A percentile compares a stretch with the other conserved stretches of the same genome.
Evolutionary conservation across 129 eudicot species (phyloP).

Genomic region (Lactuca sativa): DNA sequence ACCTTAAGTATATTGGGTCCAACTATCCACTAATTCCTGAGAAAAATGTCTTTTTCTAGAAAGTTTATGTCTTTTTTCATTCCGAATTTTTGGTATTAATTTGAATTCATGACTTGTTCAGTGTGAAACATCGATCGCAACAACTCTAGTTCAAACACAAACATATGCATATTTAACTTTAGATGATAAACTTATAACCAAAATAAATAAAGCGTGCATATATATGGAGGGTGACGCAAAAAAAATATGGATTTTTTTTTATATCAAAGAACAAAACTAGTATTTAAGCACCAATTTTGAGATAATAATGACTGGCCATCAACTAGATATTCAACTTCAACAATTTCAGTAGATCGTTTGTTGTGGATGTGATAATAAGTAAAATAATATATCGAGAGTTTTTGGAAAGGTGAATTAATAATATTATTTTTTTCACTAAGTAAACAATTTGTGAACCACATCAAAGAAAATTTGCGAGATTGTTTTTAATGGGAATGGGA

Average conservation of each 20-base stretch:
- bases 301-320: too few species aligned
- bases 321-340: too few species aligned
- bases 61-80: slow-evolving; percentile 7
- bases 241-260: too few species aligned
- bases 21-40: slow-evolving; percentile 10
- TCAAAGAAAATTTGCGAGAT: neutral
- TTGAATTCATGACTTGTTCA: neutral
- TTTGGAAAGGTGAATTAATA: neutral
- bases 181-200: neutral
- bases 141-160: neutral
- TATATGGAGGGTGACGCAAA: too few species aligned
- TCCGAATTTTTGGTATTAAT: neutral
- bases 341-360: too few species aligned
- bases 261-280: too few species aligned
- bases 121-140: neutral
- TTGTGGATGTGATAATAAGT: too few species aligned
- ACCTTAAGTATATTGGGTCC: slow-evolving; percentile 19
- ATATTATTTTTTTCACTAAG: neutral
- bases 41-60: slow-evolving; percentile 17
- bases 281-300: too few species aligned
- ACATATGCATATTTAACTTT: too few species aligned
- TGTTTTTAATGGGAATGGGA: neutral
- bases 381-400: too few species aligned
- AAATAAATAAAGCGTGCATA: too few species aligned
- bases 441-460: too few species aligned